Evolutionary conservation across 495 filamentous ascomycete genomes (phyloP), one percentile per base, ranked within the genome.

Genomic region (Xylaria bambusicola): DNA sequence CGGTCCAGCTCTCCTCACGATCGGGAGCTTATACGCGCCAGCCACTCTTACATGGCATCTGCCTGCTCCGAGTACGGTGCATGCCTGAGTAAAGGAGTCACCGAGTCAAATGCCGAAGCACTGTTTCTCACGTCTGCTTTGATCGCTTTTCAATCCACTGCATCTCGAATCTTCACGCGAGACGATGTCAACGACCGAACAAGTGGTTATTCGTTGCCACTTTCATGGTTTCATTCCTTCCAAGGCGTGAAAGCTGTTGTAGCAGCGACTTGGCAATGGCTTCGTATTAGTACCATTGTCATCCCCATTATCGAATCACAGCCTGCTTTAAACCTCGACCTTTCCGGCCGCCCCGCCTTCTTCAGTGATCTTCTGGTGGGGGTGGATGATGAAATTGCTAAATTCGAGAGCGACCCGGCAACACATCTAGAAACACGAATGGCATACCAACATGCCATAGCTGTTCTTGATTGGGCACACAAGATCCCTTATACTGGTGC

Each of bases 201-300:
- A 17, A 64, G 61, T 15, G 60, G 63, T 23, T 83, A 85, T 61
- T 63, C 66, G 6, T 65, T 84, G 18, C 82, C 82, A 10, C 66
- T 84, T 6, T 75, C 78, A 0, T 84, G 79, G 80, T 84, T 85
- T 50, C 80, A 83, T 56, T 75, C 81, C n/a, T 84, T 84, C 65
- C 82, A 84, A 55, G 82, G 82, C 13, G 78, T 84, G 46, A 84
- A 85, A 45, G 77, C 80, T 21, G 65, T 80, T 59, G 79, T 78
- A 1, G 75, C 78, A 6, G 72, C 76, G 6, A 77, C 76, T 12
- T 81, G 78, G 79, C 78, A 78, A 42, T 84, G 77, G 72, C 66
- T 84, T 10, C 69, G 82, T 12, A 68, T 67, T 23, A 82, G 79
- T 62, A 70, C 74, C 6, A 75, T 80, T 5, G 75, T 82, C 27